phyloP scores from a whole-genome alignment of 768 basidiomycete genomes.

The Galerina sulciceps region DNA sequence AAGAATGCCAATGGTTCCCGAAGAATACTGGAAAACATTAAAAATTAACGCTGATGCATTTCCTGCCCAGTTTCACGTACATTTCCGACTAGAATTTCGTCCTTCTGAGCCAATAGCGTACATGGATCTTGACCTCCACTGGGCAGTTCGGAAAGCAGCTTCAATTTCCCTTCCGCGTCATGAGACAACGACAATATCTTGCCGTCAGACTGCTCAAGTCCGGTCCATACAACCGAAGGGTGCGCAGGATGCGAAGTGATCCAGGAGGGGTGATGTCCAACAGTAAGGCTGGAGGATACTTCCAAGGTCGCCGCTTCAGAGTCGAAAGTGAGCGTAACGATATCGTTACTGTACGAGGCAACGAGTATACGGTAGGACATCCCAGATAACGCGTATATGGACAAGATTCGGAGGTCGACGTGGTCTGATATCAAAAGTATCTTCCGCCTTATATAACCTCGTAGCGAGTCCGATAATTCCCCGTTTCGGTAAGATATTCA shows the following conservation, averaged over 20 bases:
- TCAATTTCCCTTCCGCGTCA: constrained; percentile 54
- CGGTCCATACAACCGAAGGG: constrained; percentile 63
- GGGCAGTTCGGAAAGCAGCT: constrained; percentile 49
- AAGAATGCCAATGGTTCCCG: constrained; percentile 60
- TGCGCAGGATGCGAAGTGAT: constrained; percentile 63
- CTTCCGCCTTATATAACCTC: constrained; percentile 16
- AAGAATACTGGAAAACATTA: constrained; percentile 60
- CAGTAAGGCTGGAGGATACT: constrained; percentile 45
- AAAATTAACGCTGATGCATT: not conserved
- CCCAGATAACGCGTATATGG: constrained; percentile 1
- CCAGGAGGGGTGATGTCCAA: constrained; percentile 79
- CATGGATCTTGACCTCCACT: constrained; percentile 71
- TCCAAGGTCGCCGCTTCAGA: constrained; percentile 47
- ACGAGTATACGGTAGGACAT: constrained; percentile 57
- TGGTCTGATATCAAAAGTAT: constrained; percentile 6
- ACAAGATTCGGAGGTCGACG: not conserved
- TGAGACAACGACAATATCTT: constrained; percentile 62
- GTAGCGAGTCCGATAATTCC: constrained; percentile 23
- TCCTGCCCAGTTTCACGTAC: constrained; percentile 46
- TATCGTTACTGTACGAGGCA: constrained; percentile 65
- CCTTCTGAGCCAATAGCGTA: constrained; percentile 58
- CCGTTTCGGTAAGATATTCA: constrained; percentile 18
- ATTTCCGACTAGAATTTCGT: constrained; percentile 70
- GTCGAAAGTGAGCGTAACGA: constrained; percentile 70
- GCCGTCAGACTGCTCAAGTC: constrained; percentile 71